Percentiles rank a stretch among this genome's conserved stretches.
Evolutionary conservation across 2,329 filamentous ascomycete species (phyloP).

Genomic region (Talaromyces atroroseus): DNA sequence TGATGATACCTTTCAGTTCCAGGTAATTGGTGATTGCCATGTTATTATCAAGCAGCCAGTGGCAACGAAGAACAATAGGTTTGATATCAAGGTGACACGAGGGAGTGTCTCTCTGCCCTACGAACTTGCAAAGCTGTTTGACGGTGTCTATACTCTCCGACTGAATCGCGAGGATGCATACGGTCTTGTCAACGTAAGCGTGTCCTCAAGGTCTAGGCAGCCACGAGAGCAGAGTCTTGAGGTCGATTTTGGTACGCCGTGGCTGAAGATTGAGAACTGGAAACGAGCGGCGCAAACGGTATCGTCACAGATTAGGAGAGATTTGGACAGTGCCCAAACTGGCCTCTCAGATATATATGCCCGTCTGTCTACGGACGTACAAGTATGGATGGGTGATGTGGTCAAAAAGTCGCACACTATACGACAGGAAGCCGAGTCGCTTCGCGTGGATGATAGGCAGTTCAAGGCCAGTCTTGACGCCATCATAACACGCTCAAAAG

Average conservation of each 20-base stretch:
- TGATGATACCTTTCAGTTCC: constrained; percentile 44
- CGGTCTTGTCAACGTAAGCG: constrained; percentile 45
- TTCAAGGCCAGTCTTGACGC: constrained; percentile 21
- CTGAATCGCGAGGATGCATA: constrained; percentile 47
- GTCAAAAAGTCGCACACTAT: constrained; percentile 31
- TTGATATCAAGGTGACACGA: constrained; percentile 47
- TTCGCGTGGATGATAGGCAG: constrained; percentile 23
- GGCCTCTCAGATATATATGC: constrained; percentile 33
- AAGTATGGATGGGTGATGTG: constrained; percentile 33
- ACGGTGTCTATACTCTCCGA: constrained; percentile 49
- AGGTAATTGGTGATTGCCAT: constrained; percentile 50
- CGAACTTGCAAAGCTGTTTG: constrained; percentile 47
- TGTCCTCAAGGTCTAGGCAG: constrained; percentile 35
- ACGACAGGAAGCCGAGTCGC: constrained; percentile 24
- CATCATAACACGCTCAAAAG: constrained; percentile 27
- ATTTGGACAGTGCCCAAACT: constrained; percentile 34
- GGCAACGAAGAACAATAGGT: constrained; percentile 41
- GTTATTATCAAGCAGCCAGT: constrained; percentile 48
- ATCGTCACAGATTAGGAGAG: constrained; percentile 31
- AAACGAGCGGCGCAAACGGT: constrained; percentile 35
- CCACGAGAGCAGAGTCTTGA: constrained; percentile 30
- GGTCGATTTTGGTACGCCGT: constrained; percentile 43
- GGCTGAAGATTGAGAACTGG: constrained; percentile 44
- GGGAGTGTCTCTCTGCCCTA: constrained; percentile 37
- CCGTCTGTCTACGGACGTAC: constrained; percentile 35